Evolutionary conservation across 306 rosid genomes (phyloP).

Genomic region (Quercus robur): DNA sequence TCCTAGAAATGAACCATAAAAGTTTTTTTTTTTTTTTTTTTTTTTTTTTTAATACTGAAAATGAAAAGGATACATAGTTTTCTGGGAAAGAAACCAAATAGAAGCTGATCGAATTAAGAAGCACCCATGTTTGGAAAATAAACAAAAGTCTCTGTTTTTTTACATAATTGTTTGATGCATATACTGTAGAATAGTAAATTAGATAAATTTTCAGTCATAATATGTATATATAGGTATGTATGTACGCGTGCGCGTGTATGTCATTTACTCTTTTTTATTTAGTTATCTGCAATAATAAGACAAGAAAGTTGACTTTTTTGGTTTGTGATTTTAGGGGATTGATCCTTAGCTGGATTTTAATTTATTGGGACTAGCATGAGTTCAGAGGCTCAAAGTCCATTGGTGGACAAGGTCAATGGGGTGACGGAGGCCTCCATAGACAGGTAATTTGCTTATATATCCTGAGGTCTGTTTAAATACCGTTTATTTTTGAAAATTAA

Average conservation of each 20-base stretch:
- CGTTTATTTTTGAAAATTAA: no score
- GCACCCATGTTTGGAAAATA: neutral
- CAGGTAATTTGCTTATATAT: constrained; percentile 26
- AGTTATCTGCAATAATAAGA: neutral
- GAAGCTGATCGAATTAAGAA: neutral
- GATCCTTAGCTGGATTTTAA: constrained; percentile 1
- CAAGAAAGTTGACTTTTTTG: constrained; percentile 5
- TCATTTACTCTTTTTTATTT: neutral
- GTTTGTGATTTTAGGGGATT: constrained; percentile 18
- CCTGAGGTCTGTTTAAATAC: no score
- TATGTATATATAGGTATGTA: neutral
- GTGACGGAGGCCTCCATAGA: constrained; percentile 28
- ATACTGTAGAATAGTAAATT: neutral
- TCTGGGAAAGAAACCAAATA: no score
- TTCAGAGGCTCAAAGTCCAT: constrained; percentile 44
- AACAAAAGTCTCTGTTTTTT: neutral
- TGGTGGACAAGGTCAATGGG: constrained; percentile 29
- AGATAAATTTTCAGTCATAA: no score
- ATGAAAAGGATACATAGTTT: no score
- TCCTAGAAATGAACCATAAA: no score
- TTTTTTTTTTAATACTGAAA: neutral
- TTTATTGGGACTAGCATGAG: constrained; percentile 37
- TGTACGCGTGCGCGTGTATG: no score
- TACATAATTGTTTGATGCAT: neutral
- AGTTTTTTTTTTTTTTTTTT: no score